phyloP scores from a whole-genome alignment of 139 green algal species.

The Pseudopediastrum boryanum region DNA sequence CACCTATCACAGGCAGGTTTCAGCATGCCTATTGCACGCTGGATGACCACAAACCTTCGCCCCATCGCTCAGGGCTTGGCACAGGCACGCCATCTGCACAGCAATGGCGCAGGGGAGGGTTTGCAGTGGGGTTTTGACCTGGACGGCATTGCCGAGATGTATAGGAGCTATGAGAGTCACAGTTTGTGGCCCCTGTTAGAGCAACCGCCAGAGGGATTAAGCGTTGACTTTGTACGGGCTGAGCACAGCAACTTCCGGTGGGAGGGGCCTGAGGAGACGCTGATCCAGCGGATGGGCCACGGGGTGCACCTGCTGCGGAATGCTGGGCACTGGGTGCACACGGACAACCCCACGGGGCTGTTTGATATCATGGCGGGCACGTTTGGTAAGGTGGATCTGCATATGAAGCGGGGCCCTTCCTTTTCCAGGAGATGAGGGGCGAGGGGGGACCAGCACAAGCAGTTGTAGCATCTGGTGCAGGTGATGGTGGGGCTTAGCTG shows the following conservation, averaged over 20 bases:
- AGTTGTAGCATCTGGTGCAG: too few relatives aligned
- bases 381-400: constrained; percentile 64
- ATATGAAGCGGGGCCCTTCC: constrained; percentile 37
- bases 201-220: constrained; percentile 67
- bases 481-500: too few relatives aligned
- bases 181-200: constrained; percentile 83
- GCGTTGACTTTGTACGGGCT: constrained; percentile 85
- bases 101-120: not conserved
- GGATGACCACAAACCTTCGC: constrained; percentile 89
- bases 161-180: constrained; percentile 76
- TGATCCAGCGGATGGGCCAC: constrained; percentile 68
- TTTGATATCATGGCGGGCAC: constrained; percentile 79
- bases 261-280: constrained; percentile 54
- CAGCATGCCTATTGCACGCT: constrained; percentile 49
- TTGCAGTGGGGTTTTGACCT: constrained; percentile 90
- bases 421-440: too few relatives aligned
- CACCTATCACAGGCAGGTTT: constrained; percentile 50
- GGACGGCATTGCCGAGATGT: constrained; percentile 86
- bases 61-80: constrained; percentile 34
- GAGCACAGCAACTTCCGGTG: constrained; percentile 51
- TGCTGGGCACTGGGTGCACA: constrained; percentile 88
- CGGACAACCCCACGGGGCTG: constrained; percentile 83
- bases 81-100: too few relatives aligned
- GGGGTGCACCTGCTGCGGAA: constrained; percentile 78
- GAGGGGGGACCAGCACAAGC: too few relatives aligned